Conservation (phyloP, 2,329 filamentous ascomycete species). For the Orbilia ellipsospora region DNA sequence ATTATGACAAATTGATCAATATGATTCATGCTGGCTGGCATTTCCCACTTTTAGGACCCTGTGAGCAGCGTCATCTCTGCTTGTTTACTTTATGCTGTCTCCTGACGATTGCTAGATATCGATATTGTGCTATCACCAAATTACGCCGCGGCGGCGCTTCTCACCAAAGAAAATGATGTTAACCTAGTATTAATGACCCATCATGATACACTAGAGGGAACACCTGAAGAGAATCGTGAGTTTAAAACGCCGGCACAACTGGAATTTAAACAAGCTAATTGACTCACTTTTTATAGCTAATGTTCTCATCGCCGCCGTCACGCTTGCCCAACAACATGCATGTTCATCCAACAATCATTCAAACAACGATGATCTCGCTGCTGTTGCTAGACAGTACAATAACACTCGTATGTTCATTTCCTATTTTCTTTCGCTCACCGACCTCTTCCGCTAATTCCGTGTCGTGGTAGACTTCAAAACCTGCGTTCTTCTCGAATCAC, state of each 20-base stretch:
- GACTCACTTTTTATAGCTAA: conserved; percentile 56
- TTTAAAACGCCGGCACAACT: not conserved
- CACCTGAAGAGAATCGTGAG: conserved; percentile 56
- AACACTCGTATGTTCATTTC: conserved; percentile 28
- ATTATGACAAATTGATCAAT: conserved; percentile 56
- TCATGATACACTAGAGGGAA: conserved; percentile 61
- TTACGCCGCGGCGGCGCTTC: conserved; percentile 64
- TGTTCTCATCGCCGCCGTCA: conserved; percentile 62
- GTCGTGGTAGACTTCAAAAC: conserved; percentile 62
- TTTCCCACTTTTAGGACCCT: conserved; percentile 55
- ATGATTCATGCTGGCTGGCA: conserved; percentile 59
- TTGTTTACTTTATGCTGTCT: not conserved
- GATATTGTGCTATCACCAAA: conserved; percentile 66
- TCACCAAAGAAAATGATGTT: conserved; percentile 64
- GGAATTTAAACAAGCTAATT: conserved; percentile 5
- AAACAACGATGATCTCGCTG: conserved; percentile 67
- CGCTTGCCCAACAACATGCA: conserved; percentile 63
- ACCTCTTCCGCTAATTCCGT: conserved; percentile 25
- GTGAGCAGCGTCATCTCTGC: conserved; percentile 1
- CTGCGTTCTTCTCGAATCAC: conserved; percentile 74
- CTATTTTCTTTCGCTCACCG: not conserved
- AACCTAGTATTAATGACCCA: conserved; percentile 62
- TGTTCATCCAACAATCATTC: conserved; percentile 64
- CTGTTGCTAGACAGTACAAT: conserved; percentile 57
- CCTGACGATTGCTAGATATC: conserved; percentile 56